Percentiles rank a stretch among this genome's conserved stretches.
Conservation (phyloP, 306 rosid species). For the Prunus kanzakura region DNA sequence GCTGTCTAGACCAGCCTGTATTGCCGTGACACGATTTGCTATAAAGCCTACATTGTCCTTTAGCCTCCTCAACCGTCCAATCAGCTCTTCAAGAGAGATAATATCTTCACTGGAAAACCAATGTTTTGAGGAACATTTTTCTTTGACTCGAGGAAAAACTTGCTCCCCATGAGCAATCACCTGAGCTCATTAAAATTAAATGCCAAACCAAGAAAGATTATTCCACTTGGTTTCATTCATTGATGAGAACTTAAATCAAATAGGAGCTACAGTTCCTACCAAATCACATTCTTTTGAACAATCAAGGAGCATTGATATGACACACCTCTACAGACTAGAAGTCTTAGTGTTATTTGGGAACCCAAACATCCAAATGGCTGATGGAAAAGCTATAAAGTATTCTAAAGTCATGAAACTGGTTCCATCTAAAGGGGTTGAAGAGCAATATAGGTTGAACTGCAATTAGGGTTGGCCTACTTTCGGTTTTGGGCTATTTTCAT, state of each 20-base stretch:
- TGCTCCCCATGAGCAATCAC: slow-evolving; percentile 92
- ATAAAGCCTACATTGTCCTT: slow-evolving; percentile 95
- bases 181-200: slow-evolving; percentile 35
- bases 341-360: neutral
- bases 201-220: slow-evolving; percentile 19
- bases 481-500: neutral
- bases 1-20: slow-evolving; percentile 91
- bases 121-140: slow-evolving; percentile 76
- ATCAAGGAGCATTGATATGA: neutral
- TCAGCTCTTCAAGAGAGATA: slow-evolving; percentile 75
- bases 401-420: neutral
- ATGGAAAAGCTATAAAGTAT: neutral
- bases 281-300: slow-evolving; percentile 7
- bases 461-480: neutral
- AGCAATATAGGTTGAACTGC: neutral
- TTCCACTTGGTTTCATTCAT: slow-evolving; percentile 16
- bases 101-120: slow-evolving; percentile 77
- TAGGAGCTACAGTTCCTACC: slow-evolving; percentile 1
- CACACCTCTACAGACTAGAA: neutral
- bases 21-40: slow-evolving; percentile 82
- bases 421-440: neutral
- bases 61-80: slow-evolving; percentile 75
- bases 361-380: neutral
- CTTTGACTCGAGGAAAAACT: slow-evolving; percentile 86
- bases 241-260: neutral